A percentile compares a stretch with the other conserved stretches of the same genome.
These are phyloP conservation scores for Blastomyces percursus DNA, from an alignment of 2,329 filamentous ascomycete genomes.

Conservation along the genomic window DNA sequence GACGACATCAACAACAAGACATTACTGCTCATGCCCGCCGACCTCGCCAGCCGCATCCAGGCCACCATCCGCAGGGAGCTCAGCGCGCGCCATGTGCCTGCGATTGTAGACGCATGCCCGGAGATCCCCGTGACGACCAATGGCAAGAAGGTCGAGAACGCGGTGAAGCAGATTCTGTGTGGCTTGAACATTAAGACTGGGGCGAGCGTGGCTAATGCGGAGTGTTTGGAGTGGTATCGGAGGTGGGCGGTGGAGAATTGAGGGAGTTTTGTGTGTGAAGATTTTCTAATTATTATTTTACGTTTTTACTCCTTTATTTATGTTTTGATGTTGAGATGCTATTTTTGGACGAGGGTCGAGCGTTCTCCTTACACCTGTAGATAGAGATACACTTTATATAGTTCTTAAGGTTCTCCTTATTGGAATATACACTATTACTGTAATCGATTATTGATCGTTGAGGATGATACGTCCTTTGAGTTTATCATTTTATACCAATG, in stretches of 20 bases:
- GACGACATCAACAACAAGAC: conserved; percentile 23
- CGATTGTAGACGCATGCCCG: conserved; percentile 66
- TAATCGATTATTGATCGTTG: not conserved
- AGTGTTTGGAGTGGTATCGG: conserved; percentile 78
- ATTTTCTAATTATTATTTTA: not conserved
- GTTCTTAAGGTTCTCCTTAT: not conserved
- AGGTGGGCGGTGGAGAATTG: conserved; percentile 55
- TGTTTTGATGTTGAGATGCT: not conserved
- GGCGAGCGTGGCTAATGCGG: conserved; percentile 85
- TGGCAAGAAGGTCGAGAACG: conserved; percentile 96
- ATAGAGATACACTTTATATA: not conserved
- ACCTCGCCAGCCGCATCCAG: conserved; percentile 55
- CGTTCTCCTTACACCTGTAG: too few relatives aligned
- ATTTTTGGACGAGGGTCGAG: too few relatives aligned
- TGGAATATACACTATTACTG: not conserved
- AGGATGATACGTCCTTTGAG: not conserved
- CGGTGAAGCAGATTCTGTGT: conserved; percentile 90
- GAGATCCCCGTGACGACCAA: conserved; percentile 89
- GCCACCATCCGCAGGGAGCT: conserved; percentile 61
- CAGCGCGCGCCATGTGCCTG: conserved; percentile 81
- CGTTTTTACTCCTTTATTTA: not conserved
- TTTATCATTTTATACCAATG: not conserved
- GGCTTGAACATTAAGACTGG: conserved; percentile 78
- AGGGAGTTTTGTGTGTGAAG: not conserved
- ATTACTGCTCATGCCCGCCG: conserved; percentile 44